These are phyloP conservation scores for Collybiopsis confluens DNA, from an alignment of 768 basidiomycete species.

Conservation along the genomic window DNA sequence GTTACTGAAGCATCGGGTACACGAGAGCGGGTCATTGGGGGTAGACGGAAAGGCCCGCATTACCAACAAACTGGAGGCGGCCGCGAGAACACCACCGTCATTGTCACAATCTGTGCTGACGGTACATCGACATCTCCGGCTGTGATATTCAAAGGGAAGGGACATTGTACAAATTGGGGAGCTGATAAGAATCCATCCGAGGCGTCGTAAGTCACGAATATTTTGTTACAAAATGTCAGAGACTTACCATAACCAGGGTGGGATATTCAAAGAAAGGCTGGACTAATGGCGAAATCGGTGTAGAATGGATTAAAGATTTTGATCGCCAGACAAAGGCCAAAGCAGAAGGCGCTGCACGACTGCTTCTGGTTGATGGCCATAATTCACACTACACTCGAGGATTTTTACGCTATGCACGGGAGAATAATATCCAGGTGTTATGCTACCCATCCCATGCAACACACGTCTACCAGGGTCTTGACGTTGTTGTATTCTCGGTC, in stretches of 20 bases:
- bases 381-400: constrained; percentile 2
- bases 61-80: constrained; percentile 25
- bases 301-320: constrained; percentile 21
- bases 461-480: constrained; percentile 18
- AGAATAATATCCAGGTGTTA: neutral
- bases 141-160: constrained; percentile 34
- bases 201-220: constrained; percentile 33
- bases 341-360: constrained; percentile 10
- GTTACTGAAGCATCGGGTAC: neutral
- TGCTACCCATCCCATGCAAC: constrained; percentile 7
- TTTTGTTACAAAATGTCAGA: neutral
- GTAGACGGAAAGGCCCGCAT: constrained; percentile 16
- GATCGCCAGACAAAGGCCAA: constrained; percentile 15
- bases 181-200: constrained; percentile 36
- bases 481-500: constrained; percentile 16
- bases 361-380: constrained; percentile 26
- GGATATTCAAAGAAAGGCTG: constrained; percentile 15
- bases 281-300: constrained; percentile 20
- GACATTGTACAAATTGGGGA: constrained; percentile 22
- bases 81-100: constrained; percentile 30
- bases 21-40: constrained; percentile 22
- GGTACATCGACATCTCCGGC: constrained; percentile 31
- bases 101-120: constrained; percentile 34
- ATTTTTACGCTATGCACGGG: constrained; percentile 1
- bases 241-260: neutral